Conservation (phyloP, 2,329 filamentous ascomycete genomes). For the Sporothrix schenckii region DNA sequence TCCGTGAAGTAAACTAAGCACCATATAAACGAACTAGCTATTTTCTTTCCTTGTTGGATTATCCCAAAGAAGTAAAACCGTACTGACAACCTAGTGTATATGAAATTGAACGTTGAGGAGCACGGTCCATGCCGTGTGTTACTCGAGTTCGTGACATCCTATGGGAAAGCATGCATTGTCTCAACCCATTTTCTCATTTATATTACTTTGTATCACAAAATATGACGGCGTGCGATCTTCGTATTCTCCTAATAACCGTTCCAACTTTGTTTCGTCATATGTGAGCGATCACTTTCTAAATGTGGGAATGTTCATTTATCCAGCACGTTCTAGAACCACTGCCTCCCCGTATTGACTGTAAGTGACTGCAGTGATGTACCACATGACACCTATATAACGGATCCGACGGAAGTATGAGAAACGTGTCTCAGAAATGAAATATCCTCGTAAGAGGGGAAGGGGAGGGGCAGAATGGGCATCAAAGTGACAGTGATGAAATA, state of each 20-base stretch:
- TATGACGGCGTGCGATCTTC: neutral
- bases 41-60: no score
- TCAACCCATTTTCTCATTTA: no score
- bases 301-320: neutral
- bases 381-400: constrained; percentile 14
- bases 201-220: neutral
- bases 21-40: neutral
- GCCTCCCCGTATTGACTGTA: neutral
- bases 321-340: constrained; percentile 7
- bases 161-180: neutral
- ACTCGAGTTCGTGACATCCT: neutral
- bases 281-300: constrained; percentile 8
- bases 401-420: neutral
- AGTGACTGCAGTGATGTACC: neutral
- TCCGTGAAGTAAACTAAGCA: neutral
- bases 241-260: neutral
- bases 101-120: neutral
- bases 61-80: neutral
- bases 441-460: neutral
- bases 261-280: constrained; percentile 1
- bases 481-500: neutral
- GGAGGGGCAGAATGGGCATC: neutral
- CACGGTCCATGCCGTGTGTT: constrained; percentile 1
- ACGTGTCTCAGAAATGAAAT: no score
- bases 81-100: no score